phyloP scores from a whole-genome alignment of 2,329 filamentous ascomycete species.

The Graphium sp. region DNA sequence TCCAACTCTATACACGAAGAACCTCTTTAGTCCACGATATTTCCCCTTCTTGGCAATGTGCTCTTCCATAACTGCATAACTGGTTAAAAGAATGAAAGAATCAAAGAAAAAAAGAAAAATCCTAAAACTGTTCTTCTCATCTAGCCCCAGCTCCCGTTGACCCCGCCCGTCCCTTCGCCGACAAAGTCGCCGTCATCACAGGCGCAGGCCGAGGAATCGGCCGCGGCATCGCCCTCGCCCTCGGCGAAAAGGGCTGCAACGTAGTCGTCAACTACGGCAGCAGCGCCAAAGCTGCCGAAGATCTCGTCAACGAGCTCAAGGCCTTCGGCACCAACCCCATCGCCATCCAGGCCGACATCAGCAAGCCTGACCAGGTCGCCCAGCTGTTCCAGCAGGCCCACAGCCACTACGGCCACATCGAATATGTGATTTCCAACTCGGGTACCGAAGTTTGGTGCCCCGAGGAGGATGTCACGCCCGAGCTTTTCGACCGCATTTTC shows the following conservation, averaged over 20 bases:
- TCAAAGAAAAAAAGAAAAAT: neutral
- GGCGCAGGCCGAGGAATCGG: constrained; percentile 51
- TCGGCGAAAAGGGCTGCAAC: constrained; percentile 45
- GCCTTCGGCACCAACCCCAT: constrained; percentile 38
- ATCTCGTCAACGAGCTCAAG: constrained; percentile 34
- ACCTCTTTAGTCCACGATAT: neutral
- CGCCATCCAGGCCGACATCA: constrained; percentile 48
- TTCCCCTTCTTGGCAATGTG: constrained; percentile 3
- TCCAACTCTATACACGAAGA: no score
- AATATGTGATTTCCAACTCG: constrained; percentile 58
- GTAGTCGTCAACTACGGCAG: constrained; percentile 53
- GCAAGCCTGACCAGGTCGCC: constrained; percentile 38
- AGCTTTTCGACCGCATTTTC: constrained; percentile 58
- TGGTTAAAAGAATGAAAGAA: neutral
- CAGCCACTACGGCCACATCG: constrained; percentile 48
- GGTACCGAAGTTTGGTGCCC: constrained; percentile 57
- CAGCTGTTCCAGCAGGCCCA: constrained; percentile 49
- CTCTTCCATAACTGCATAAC: neutral
- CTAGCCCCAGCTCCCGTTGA: constrained; percentile 11
- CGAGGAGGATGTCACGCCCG: constrained; percentile 50
- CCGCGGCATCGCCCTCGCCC: constrained; percentile 47
- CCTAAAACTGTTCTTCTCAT: neutral
- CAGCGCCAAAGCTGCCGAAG: constrained; percentile 35
- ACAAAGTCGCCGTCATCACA: constrained; percentile 44
- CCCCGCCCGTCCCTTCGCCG: constrained; percentile 21